Conservation (phyloP, 2,329 filamentous ascomycete species). For the Fusarium poae region DNA sequence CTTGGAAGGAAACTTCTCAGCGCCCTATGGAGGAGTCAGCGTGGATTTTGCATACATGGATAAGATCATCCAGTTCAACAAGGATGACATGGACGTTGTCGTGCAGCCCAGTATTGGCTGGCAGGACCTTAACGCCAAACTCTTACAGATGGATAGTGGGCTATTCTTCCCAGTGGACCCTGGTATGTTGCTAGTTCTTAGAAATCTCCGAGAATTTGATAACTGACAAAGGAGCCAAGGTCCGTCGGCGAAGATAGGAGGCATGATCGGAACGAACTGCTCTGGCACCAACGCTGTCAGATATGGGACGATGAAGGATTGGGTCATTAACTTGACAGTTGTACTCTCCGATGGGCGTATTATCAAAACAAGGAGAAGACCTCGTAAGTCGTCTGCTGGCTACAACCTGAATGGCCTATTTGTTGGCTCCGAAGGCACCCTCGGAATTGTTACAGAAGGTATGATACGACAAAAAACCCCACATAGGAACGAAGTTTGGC, state of each 20-base stretch:
- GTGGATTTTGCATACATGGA: slow-evolving; percentile 94
- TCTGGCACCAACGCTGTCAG: slow-evolving; percentile 83
- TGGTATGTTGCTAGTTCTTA: slow-evolving; percentile 58
- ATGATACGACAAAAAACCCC: slow-evolving; percentile 15
- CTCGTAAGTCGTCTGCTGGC: slow-evolving; percentile 83
- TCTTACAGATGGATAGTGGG: slow-evolving; percentile 76
- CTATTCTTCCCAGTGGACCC: slow-evolving; percentile 95
- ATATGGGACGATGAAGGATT: slow-evolving; percentile 90
- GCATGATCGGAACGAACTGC: slow-evolving; percentile 85
- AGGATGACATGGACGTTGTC: slow-evolving; percentile 91
- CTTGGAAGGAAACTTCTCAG: slow-evolving; percentile 90
- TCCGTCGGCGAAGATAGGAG: slow-evolving; percentile 79
- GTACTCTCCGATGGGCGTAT: slow-evolving; percentile 83
- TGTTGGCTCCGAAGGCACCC: slow-evolving; percentile 83
- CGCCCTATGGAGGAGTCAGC: slow-evolving; percentile 86
- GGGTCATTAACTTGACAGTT: slow-evolving; percentile 86
- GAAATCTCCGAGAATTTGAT: not conserved
- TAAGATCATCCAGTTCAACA: slow-evolving; percentile 80
- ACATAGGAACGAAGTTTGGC: not conserved
- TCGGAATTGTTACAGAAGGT: slow-evolving; percentile 83
- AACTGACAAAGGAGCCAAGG: slow-evolving; percentile 52
- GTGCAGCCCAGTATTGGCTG: slow-evolving; percentile 93
- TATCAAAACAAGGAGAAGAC: slow-evolving; percentile 83
- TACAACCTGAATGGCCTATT: slow-evolving; percentile 87
- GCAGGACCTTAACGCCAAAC: slow-evolving; percentile 84